Conservation (phyloP, 306 rosid genomes). For the Fragaria nilgerrensis region DNA sequence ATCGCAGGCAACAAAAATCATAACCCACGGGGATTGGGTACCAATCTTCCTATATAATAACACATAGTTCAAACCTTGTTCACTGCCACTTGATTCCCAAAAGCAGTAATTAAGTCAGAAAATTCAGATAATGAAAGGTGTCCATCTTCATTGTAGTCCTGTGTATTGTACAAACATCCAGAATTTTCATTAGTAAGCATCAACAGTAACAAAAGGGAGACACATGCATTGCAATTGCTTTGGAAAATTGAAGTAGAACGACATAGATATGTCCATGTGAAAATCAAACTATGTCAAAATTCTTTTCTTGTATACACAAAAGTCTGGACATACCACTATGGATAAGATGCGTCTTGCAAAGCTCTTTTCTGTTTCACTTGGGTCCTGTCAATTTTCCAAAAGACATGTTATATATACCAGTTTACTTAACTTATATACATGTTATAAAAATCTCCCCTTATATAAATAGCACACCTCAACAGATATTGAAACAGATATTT, state of each 20-base stretch:
- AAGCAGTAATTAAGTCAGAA: constrained; percentile 77
- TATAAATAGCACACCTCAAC: constrained; percentile 59
- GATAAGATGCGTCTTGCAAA: constrained; percentile 90
- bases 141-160: constrained; percentile 95
- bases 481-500: constrained; percentile 66
- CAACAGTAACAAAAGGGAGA: not conserved
- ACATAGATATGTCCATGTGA: not conserved
- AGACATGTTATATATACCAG: constrained; percentile 27
- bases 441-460: too few species aligned
- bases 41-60: not conserved
- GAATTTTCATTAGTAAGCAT: constrained; percentile 11
- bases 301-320: not conserved
- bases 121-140: constrained; percentile 79
- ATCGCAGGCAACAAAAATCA: not conserved
- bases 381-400: constrained; percentile 62
- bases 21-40: not conserved
- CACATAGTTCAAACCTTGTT: constrained; percentile 52
- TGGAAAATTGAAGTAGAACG: not conserved
- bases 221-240: not conserved
- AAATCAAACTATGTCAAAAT: not conserved
- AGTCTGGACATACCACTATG: constrained; percentile 69
- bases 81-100: constrained; percentile 80
- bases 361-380: constrained; percentile 76
- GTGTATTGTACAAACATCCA: constrained; percentile 31
- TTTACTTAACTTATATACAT: constrained; percentile 20